phyloP scores from a whole-genome alignment of 306 rosid species.

The Sesbania bispinosa region DNA sequence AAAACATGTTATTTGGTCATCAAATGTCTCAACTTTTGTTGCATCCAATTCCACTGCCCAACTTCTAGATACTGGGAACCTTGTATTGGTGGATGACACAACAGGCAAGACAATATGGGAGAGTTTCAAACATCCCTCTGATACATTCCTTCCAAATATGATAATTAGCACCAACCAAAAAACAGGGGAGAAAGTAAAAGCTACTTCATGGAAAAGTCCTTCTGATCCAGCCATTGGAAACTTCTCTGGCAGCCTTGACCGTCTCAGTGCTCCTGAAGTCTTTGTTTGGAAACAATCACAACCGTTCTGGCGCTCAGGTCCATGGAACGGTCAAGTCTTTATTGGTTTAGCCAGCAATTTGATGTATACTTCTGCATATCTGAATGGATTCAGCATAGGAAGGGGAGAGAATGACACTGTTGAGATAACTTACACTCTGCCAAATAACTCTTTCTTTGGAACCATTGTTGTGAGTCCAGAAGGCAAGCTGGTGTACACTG shows the following conservation, averaged over 20 bases:
- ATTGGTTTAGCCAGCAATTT: slow-evolving; percentile 6
- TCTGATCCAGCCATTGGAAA: slow-evolving; percentile 29
- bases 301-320: slow-evolving; percentile 22
- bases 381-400: neutral
- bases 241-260: slow-evolving; percentile 9
- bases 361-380: neutral
- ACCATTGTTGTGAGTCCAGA: neutral
- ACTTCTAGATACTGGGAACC: slow-evolving; percentile 34
- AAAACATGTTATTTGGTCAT: slow-evolving; percentile 30
- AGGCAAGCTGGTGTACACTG: neutral
- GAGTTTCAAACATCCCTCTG: slow-evolving; percentile 35
- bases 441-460: neutral
- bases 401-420: neutral
- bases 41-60: slow-evolving; percentile 5
- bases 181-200: neutral
- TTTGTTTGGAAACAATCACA: slow-evolving; percentile 11
- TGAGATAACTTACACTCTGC: neutral
- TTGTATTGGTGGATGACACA: slow-evolving; percentile 25
- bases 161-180: neutral
- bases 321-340: slow-evolving; percentile 29
- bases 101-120: slow-evolving; percentile 30
- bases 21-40: slow-evolving; percentile 27
- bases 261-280: neutral
- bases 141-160: slow-evolving; percentile 14
- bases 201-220: slow-evolving; percentile 30